Conservation (phyloP, 2,329 filamentous ascomycete species). For the Epichloe glyceriae region DNA sequence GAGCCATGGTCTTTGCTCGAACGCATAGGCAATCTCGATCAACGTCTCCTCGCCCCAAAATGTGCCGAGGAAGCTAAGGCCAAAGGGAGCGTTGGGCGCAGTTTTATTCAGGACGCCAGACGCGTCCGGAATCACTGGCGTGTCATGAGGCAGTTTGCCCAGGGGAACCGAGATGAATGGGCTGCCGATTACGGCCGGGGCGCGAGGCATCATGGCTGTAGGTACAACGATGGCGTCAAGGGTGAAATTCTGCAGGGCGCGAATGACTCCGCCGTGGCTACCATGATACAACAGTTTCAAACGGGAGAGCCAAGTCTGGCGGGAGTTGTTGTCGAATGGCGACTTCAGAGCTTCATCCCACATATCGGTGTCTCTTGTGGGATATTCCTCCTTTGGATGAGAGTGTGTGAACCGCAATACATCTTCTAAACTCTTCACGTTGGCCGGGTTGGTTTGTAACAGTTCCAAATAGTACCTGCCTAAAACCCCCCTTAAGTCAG, state of each 20-base stretch:
- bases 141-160: slow-evolving; percentile 41
- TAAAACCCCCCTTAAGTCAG: slow-evolving; percentile 45
- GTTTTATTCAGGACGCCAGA: slow-evolving; percentile 33
- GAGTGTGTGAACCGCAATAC: slow-evolving; percentile 41
- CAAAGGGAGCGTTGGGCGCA: slow-evolving; percentile 47
- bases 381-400: slow-evolving; percentile 41
- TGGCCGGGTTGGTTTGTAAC: slow-evolving; percentile 44
- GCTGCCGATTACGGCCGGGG: slow-evolving; percentile 43
- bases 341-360: slow-evolving; percentile 44
- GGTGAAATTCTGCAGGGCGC: slow-evolving; percentile 38
- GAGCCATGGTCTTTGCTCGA: slow-evolving; percentile 42
- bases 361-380: slow-evolving; percentile 38
- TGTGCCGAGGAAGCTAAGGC: slow-evolving; percentile 46
- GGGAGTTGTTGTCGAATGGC: slow-evolving; percentile 39
- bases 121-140: slow-evolving; percentile 29
- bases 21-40: slow-evolving; percentile 54
- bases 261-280: slow-evolving; percentile 43
- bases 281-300: slow-evolving; percentile 39
- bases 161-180: slow-evolving; percentile 50
- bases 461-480: slow-evolving; percentile 37
- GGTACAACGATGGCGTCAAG: slow-evolving; percentile 50
- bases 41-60: slow-evolving; percentile 47
- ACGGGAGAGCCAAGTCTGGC: slow-evolving; percentile 43
- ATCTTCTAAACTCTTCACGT: slow-evolving; percentile 36
- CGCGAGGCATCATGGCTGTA: slow-evolving; percentile 30